These are phyloP conservation scores for Rhodosporidiobolus sp. DNA, from an alignment of 768 basidiomycete genomes.

Conservation along the genomic window DNA sequence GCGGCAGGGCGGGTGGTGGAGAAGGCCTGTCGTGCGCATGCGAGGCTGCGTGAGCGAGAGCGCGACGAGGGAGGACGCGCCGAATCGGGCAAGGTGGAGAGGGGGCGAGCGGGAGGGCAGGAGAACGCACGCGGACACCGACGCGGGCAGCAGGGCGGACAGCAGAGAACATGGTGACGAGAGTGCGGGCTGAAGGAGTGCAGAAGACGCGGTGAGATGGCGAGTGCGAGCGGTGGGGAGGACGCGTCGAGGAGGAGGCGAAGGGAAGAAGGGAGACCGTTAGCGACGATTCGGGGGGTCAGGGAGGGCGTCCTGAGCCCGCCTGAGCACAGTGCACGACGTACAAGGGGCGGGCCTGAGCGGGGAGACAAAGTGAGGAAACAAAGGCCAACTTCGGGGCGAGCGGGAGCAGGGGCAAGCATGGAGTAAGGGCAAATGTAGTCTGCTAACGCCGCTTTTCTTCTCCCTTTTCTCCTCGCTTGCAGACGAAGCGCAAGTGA, in stretches of 20 bases:
- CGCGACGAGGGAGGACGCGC: neutral
- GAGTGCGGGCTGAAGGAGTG: neutral
- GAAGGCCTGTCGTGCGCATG: constrained; percentile 28
- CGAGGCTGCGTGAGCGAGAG: neutral
- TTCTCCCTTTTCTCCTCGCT: too few relatives aligned
- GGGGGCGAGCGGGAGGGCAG: neutral
- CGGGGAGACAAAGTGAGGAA: neutral
- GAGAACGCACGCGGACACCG: constrained; percentile 21
- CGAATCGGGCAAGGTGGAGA: neutral
- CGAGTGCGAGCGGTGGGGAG: too few relatives aligned
- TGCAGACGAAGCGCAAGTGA: too few relatives aligned
- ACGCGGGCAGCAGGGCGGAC: constrained; percentile 20
- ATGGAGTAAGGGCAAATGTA: too few relatives aligned
- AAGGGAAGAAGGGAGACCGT: neutral
- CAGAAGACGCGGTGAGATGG: neutral
- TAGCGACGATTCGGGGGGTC: neutral
- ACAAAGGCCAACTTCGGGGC: neutral
- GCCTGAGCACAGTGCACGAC: neutral
- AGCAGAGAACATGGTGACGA: constrained; percentile 16
- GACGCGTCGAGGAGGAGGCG: neutral
- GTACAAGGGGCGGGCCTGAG: neutral
- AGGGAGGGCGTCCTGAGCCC: neutral
- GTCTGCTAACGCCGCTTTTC: too few relatives aligned
- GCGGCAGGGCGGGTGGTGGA: constrained; percentile 21
- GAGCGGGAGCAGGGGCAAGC: neutral